Base-by-base conservation (phyloP, 208 protist species). In the Trypanosoma avium region DNA sequence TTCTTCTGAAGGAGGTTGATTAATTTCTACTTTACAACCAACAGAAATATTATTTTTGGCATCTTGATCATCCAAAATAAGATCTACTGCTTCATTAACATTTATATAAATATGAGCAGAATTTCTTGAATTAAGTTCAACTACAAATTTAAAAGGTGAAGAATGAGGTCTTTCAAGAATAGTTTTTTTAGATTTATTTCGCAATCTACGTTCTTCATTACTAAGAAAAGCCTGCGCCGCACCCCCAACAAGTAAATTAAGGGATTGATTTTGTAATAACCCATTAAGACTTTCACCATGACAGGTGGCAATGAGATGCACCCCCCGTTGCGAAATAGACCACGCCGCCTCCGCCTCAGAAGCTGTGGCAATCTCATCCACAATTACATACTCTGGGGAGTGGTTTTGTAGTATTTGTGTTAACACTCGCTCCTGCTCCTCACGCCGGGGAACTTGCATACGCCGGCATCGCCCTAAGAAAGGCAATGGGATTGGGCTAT, bases 381-480 rank as follows among this genome's bases (percentile, higher is more conserved):
- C 90, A 42, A 98, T 71, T 61, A 98, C 77, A 43, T 87, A 92
- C 55, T 97, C 85, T 0, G 94, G 94, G 1, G 82, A 90, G 82
- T 98, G 97, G 68, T 98, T 98, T 67, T 98, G 91, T 21, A 98
- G 81, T 30, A 94, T 87, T 63, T 98, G 87, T 0, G 82, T 82
- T 91, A 98, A 95, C 21, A 91, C 58, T 6, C 63, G 29, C 32
- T 79, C 67, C 68, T 98, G 94, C 9, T 79, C 67, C 24, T 78
- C 60, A 17, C 83, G 81, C 9, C 57, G 53, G 4, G 79, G 74
- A 27, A 98, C 93, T 53, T 95, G 91, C 32, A 98, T 88, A 35
- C 95, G 84, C 5, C 96, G 81, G 40, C 93, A 93, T 9, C 75
- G 70, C 3, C 94, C 95, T 17, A 98, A 75, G 69, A 87, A 93